Conservation (phyloP, 2,329 filamentous ascomycete species). For the Capronia epimyces region DNA sequence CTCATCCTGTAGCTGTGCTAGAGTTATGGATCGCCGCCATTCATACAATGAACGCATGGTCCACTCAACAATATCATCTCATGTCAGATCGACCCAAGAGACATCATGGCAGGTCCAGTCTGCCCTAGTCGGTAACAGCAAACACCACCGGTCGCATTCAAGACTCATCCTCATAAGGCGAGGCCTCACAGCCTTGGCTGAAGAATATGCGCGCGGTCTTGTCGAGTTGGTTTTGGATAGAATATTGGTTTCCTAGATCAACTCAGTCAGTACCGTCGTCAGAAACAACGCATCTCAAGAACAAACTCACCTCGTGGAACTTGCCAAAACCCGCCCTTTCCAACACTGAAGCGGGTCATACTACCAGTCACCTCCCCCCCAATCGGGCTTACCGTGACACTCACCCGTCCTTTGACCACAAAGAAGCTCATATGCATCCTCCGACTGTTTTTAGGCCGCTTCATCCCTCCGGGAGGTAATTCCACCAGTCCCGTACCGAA, state of each 20-base stretch:
- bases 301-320: constrained; percentile 77
- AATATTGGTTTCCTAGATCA: constrained; percentile 80
- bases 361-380: constrained; percentile 35
- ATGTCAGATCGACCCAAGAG: background rate
- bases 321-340: constrained; percentile 85
- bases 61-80: too few species aligned
- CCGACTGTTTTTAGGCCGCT: constrained; percentile 83
- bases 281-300: background rate
- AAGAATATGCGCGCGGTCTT: constrained; percentile 79
- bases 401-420: constrained; percentile 74
- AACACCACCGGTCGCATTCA: background rate
- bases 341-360: constrained; percentile 67
- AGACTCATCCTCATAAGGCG: constrained; percentile 2
- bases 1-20: too few species aligned
- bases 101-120: background rate
- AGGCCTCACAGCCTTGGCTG: constrained; percentile 67
- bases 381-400: constrained; percentile 66
- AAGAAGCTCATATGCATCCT: constrained; percentile 98
- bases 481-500: constrained; percentile 89
- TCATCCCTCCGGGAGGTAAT: constrained; percentile 73
- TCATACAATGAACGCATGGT: too few species aligned
- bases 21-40: too few species aligned
- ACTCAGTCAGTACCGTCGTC: constrained; percentile 5
- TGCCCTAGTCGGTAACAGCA: too few species aligned
- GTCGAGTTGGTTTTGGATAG: constrained; percentile 67